Evolutionary conservation across 352 stramenopile species (phyloP), one percentile per base, ranked within the genome.

Genomic region (Pythium chondricola): DNA sequence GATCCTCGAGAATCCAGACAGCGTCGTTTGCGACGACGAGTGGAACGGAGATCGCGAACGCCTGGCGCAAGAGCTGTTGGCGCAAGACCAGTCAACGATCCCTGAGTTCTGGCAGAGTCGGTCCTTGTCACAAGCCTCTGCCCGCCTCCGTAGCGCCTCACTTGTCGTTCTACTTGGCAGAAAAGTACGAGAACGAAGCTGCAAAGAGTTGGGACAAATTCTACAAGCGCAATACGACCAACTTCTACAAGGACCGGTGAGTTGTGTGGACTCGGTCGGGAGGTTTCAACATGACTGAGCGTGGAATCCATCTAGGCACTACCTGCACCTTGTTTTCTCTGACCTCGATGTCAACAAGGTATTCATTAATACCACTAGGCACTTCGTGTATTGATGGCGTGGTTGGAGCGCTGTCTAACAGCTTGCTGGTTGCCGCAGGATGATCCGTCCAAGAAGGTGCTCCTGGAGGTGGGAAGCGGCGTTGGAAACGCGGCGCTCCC

Each of bases 401-500:
- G 30, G 44, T 16, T 25, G 17, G 1, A 38, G n/a, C 29, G 25
- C 5, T n/a, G 4, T 46, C 29, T 17, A 10, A 38, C 32, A n/a
- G 33, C 3, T 17, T 30, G 3, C 16, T 7, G 2, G 3, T 1
- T 42, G 6, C 3, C n/a, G 22, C 40, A 64, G 56, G 49, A 51
- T 30, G 46, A 65, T 33, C 49, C 57, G n/a, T 65, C 57, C 26
- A 65, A 83, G 49, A 79, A 71, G 56, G 76, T 61, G 58, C 54
- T 98, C 44, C 67, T 98, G 16, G 95, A 98, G 74, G 81, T 98
- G 31, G 95, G 95, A 10, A 97, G 90, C 61, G 95, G 95, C 8
- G 94, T 98, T 7, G 95, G 95, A 31, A 98, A 98, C 64, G 89
- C 92, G 7, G 80, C 96, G 30, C 71, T 98, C 33, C 95, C 95